Conservation (phyloP, 768 basidiomycete species). For the Piloderma croceum region DNA sequence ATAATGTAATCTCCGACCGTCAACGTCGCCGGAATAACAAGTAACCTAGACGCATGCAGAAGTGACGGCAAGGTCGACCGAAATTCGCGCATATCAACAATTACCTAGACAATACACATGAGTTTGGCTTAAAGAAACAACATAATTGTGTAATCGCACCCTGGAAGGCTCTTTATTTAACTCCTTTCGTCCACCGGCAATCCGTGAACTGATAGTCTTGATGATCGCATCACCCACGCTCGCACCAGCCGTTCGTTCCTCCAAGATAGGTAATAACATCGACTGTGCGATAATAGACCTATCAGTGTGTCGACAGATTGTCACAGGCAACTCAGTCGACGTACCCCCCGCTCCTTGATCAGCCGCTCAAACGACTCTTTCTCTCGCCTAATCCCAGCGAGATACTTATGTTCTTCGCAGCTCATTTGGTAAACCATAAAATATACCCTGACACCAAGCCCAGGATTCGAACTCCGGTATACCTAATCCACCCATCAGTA, state of each 20-base stretch:
- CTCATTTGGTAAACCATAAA: conserved; percentile 94
- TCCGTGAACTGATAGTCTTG: conserved; percentile 75
- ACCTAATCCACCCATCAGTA: conserved; percentile 45
- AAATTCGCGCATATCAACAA: conserved; percentile 97
- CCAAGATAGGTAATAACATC: conserved; percentile 83
- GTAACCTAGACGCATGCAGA: conserved; percentile 73
- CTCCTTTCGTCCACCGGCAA: conserved; percentile 80
- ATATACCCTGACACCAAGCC: conserved; percentile 81
- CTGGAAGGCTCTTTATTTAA: conserved; percentile 59
- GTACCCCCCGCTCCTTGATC: conserved; percentile 86
- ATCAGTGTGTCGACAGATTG: not conserved
- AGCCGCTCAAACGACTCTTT: conserved; percentile 91
- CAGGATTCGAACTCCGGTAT: conserved; percentile 79
- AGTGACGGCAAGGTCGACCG: conserved; percentile 87
- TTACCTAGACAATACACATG: conserved; percentile 48
- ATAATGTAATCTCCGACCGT: conserved; percentile 96
- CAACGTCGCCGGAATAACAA: conserved; percentile 86
- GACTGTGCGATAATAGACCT: conserved; percentile 43
- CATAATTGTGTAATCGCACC: conserved; percentile 27
- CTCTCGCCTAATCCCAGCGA: conserved; percentile 82
- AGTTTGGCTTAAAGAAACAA: not conserved
- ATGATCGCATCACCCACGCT: conserved; percentile 52
- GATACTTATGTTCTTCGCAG: conserved; percentile 93
- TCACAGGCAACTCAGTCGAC: conserved; percentile 25
- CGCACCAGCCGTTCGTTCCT: conserved; percentile 50